Evolutionary conservation across 257 asterid species (phyloP).

Genomic region (Solanum pimpinellifolium): DNA sequence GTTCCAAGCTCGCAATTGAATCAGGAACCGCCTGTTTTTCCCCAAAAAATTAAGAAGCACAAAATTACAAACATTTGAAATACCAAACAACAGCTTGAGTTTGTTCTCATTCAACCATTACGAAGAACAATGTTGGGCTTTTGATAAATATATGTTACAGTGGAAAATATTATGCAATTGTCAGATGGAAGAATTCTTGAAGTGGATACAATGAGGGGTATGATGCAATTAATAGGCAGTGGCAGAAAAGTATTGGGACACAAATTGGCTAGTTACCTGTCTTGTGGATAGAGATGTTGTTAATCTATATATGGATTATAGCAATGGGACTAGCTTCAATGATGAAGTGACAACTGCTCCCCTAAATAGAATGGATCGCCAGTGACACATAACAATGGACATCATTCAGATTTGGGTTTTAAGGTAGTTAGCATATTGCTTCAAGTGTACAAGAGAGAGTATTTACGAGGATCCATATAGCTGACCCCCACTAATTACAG

Average conservation of each 20-base stretch:
- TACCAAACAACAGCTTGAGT: background rate
- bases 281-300: background rate
- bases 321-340: background rate
- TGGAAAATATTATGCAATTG: background rate
- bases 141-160: background rate
- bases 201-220: background rate
- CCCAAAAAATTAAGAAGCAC: background rate
- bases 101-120: background rate
- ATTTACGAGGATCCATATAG: background rate
- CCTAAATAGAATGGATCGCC: background rate
- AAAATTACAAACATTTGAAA: background rate
- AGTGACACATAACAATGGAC: background rate
- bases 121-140: background rate
- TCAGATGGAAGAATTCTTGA: background rate
- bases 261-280: background rate
- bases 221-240: background rate
- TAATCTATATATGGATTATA: background rate
- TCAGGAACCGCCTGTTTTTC: conserved; percentile 61
- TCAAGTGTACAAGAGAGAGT: background rate
- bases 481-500: background rate
- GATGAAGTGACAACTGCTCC: background rate
- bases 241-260: background rate
- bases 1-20: conserved; percentile 58
- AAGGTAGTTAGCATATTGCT: background rate
- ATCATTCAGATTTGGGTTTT: background rate